A percentile compares a stretch with the other conserved stretches of the same genome.
These are phyloP conservation scores for Tetrastigma voinierianum DNA, from an alignment of 164 flowering plant species.

Conservation along the genomic window DNA sequence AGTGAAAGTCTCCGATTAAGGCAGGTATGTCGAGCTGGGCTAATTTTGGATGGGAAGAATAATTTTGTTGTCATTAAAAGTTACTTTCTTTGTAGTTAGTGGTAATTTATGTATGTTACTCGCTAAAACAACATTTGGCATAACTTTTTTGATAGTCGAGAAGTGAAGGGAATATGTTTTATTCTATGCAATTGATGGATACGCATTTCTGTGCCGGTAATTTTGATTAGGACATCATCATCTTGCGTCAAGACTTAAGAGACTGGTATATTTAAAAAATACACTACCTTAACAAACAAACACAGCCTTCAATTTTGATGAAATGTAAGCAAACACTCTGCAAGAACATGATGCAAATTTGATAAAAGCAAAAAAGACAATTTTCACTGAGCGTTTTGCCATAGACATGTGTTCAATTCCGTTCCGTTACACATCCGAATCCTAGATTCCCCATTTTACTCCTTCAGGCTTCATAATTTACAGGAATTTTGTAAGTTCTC, in stretches of 20 bases:
- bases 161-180: neutral
- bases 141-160: neutral
- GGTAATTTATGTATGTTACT: neutral
- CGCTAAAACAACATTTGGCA: slow-evolving; percentile 1
- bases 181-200: neutral
- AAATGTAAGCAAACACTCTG: too few species aligned
- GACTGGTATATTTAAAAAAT: too few species aligned
- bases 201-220: neutral
- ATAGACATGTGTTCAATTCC: too few species aligned
- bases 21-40: neutral
- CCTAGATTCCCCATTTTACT: too few species aligned
- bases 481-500: too few species aligned
- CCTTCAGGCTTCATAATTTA: too few species aligned
- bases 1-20: neutral
- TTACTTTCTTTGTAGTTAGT: neutral
- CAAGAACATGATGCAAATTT: too few species aligned
- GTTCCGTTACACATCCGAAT: too few species aligned
- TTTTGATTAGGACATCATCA: slow-evolving; percentile 2
- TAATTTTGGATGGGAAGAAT: slow-evolving; percentile 1
- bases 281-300: too few species aligned
- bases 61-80: neutral
- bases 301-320: too few species aligned
- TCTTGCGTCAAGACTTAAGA: neutral
- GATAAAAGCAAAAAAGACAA: too few species aligned
- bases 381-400: too few species aligned